A percentile compares a stretch with the other conserved stretches of the same genome.
Conservation (phyloP, 2,329 filamentous ascomycete genomes). For the Colletotrichum eremochloae region DNA sequence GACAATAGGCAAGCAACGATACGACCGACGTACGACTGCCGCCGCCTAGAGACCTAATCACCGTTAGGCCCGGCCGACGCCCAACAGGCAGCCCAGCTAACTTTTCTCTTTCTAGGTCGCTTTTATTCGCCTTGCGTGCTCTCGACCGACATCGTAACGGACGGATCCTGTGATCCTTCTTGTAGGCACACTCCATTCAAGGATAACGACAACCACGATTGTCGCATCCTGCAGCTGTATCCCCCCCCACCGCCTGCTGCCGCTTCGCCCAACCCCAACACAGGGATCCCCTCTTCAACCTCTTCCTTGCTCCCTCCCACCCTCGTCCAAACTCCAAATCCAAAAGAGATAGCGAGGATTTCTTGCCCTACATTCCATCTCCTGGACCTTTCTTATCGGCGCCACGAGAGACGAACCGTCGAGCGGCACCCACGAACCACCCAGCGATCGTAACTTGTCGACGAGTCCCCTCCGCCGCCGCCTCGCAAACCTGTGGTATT, state of each 20-base stretch:
- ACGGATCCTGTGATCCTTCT: background rate
- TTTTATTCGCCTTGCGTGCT: background rate
- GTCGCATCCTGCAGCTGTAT: constrained; percentile 12
- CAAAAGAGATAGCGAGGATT: background rate
- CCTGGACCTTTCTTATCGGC: background rate
- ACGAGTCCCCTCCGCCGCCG: background rate
- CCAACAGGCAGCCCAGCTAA: constrained; percentile 23
- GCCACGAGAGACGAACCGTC: constrained; percentile 9
- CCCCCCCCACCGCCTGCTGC: constrained; percentile 21
- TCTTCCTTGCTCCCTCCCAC: background rate
- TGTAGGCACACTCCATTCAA: background rate
- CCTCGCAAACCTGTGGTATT: background rate
- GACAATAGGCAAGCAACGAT: constrained; percentile 13
- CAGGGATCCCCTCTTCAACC: constrained; percentile 26
- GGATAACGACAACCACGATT: constrained; percentile 4
- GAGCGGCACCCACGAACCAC: background rate
- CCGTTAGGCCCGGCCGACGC: constrained; percentile 30
- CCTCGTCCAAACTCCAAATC: background rate
- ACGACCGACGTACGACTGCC: constrained; percentile 29
- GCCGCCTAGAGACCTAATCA: constrained; percentile 24
- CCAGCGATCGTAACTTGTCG: background rate
- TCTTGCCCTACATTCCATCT: constrained; percentile 4
- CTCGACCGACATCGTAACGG: background rate
- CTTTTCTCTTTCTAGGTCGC: constrained; percentile 21
- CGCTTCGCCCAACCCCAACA: background rate